phyloP scores from a whole-genome alignment of 2,329 filamentous ascomycete genomes.

The Macrophomina pseudophaseolina region DNA sequence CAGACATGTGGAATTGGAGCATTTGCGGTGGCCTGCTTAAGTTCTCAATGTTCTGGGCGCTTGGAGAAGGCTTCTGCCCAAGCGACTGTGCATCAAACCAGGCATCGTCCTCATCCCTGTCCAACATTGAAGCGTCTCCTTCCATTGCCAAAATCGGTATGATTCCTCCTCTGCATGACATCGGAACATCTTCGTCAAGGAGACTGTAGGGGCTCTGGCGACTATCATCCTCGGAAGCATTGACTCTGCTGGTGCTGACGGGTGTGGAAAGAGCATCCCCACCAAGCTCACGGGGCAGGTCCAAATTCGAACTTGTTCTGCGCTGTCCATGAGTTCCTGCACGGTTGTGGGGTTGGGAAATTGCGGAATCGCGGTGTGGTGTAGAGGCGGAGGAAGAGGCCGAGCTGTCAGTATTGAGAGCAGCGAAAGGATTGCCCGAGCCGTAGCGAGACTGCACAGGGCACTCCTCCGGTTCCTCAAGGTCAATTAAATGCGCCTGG shows the following conservation, averaged over 20 bases:
- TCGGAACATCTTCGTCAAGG: background rate
- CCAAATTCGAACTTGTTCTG: background rate
- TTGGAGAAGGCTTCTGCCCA: background rate
- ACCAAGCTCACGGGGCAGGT: background rate
- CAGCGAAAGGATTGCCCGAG: background rate
- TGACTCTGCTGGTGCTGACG: background rate
- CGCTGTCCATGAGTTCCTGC: too few relatives aligned
- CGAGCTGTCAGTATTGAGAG: background rate
- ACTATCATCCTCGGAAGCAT: background rate
- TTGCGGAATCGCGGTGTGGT: background rate
- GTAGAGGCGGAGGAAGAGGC: background rate
- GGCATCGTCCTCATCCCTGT: background rate
- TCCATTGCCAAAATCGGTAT: background rate
- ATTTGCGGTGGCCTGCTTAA: too few relatives aligned
- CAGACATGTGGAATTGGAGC: background rate
- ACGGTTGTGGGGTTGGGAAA: background rate
- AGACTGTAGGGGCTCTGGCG: background rate
- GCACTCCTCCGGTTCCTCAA: background rate
- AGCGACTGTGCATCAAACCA: background rate
- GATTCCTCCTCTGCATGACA: background rate
- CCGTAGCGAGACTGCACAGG: background rate
- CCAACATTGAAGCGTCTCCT: background rate
- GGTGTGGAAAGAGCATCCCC: background rate
- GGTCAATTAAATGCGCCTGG: background rate
- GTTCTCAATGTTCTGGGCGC: background rate